Conservation (phyloP, 257 asterid genomes). For the Nicotiana noctiflora region DNA sequence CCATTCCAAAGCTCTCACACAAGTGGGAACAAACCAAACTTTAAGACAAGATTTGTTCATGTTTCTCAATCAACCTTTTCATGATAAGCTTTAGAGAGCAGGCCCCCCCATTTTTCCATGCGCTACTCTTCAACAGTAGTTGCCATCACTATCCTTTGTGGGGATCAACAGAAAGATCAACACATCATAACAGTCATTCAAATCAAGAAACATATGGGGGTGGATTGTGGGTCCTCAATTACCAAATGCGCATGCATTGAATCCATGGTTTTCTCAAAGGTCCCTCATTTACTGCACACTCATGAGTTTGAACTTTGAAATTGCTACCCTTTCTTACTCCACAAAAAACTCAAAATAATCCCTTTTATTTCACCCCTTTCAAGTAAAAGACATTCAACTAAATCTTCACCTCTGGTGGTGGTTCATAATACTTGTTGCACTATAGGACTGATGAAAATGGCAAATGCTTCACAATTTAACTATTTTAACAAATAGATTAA, state of each 20-base stretch:
- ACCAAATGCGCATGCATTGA: conserved; percentile 69
- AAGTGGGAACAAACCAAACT: conserved; percentile 26
- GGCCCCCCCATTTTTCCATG: conserved; percentile 7
- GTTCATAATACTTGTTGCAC: conserved; percentile 28
- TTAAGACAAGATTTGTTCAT: conserved; percentile 32
- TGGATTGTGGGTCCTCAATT: conserved; percentile 52
- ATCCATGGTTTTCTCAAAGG: conserved; percentile 39
- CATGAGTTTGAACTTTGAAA: conserved; percentile 35
- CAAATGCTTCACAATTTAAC: conserved; percentile 13
- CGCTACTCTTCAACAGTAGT: conserved; percentile 6
- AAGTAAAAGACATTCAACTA: conserved; percentile 29
- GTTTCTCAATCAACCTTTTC: conserved; percentile 8
- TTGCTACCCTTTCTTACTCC: conserved; percentile 34
- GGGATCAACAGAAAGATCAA: conserved; percentile 7
- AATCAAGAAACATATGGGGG: conserved; percentile 25
- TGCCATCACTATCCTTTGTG: conserved; percentile 4
- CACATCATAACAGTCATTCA: conserved; percentile 22
- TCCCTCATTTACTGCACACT: conserved; percentile 48
- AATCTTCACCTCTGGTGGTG: conserved; percentile 25
- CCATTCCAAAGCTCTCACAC: conserved; percentile 11
- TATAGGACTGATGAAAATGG: conserved; percentile 22
- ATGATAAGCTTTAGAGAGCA: conserved; percentile 19
- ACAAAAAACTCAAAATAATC: conserved; percentile 36
- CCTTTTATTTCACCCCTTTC: conserved; percentile 24
- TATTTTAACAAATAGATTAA: not conserved